These are phyloP conservation scores for Wickerhamomyces canadensis DNA, from an alignment of 805 yeast species.

Conservation along the genomic window DNA sequence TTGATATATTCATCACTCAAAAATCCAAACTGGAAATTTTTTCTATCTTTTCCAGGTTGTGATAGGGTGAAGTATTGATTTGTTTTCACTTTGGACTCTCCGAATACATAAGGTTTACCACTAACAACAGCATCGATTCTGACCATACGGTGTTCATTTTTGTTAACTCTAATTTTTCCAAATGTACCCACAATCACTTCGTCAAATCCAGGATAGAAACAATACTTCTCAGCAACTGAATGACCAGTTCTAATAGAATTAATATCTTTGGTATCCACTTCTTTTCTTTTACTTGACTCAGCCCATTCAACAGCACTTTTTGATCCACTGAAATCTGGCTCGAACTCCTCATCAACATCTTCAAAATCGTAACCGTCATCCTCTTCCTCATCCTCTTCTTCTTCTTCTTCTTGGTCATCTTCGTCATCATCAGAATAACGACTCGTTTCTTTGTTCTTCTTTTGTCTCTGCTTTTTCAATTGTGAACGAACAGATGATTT, in stretches of 20 bases:
- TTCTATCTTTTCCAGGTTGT: slow-evolving; percentile 73
- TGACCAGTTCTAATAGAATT: slow-evolving; percentile 76
- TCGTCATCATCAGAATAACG: slow-evolving; percentile 31
- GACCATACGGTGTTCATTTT: slow-evolving; percentile 76
- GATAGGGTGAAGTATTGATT: slow-evolving; percentile 63
- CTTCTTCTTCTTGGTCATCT: slow-evolving; percentile 45
- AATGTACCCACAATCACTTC: slow-evolving; percentile 65
- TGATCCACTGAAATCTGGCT: slow-evolving; percentile 36
- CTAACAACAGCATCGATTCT: slow-evolving; percentile 61
- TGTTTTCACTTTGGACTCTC: slow-evolving; percentile 36
- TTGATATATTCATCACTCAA: slow-evolving; percentile 76
- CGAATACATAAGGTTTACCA: slow-evolving; percentile 46
- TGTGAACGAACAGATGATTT: slow-evolving; percentile 57
- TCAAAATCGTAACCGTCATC: slow-evolving; percentile 33
- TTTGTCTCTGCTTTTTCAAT: slow-evolving; percentile 71
- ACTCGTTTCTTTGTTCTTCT: slow-evolving; percentile 37
- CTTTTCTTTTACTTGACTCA: slow-evolving; percentile 35
- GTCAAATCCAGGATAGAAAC: slow-evolving; percentile 79
- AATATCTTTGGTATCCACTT: slow-evolving; percentile 55
- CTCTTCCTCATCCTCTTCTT: slow-evolving; percentile 30
- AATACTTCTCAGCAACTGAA: slow-evolving; percentile 63
- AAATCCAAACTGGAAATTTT: slow-evolving; percentile 68
- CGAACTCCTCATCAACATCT: slow-evolving; percentile 39
- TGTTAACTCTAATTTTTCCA: slow-evolving; percentile 74
- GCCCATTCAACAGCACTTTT: slow-evolving; percentile 46